Evolutionary conservation across 345 rosid genomes (phyloP).

Genomic region (Rhizophora apiculata): DNA sequence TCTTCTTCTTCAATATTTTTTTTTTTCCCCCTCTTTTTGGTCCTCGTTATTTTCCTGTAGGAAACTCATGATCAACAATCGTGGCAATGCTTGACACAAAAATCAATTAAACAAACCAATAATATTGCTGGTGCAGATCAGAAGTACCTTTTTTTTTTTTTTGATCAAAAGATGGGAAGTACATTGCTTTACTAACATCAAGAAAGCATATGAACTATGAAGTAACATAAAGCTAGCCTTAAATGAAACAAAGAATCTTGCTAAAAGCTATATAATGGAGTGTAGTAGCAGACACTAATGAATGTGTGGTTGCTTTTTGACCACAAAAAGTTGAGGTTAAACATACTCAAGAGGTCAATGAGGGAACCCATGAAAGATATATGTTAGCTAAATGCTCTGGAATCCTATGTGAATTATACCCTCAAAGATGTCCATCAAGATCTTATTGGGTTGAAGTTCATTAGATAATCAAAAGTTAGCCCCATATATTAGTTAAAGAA

Average conservation of each 20-base stretch:
- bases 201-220: slow-evolving; percentile 61
- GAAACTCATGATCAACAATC: neutral
- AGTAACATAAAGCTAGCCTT: slow-evolving; percentile 54
- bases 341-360: slow-evolving; percentile 45
- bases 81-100: slow-evolving; percentile 13
- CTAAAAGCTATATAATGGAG: slow-evolving; percentile 74
- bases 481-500: slow-evolving; percentile 19
- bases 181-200: slow-evolving; percentile 64
- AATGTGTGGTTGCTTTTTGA: slow-evolving; percentile 63
- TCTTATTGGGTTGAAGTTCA: neutral
- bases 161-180: slow-evolving; percentile 34
- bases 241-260: slow-evolving; percentile 67
- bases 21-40: too few species aligned
- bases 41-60: too few species aligned
- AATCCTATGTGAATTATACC: slow-evolving; percentile 51
- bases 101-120: neutral
- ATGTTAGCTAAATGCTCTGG: slow-evolving; percentile 38
- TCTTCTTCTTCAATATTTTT: too few species aligned
- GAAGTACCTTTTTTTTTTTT: neutral
- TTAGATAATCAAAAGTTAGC: slow-evolving; percentile 21
- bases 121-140: neutral
- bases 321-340: slow-evolving; percentile 27
- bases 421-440: neutral
- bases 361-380: slow-evolving; percentile 41
- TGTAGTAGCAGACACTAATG: slow-evolving; percentile 77